A percentile compares a stretch with the other conserved stretches of the same genome.
Evolutionary conservation across 1,284 basidiomycete genomes (phyloP).

Genomic region (Cryptococcus sp.): DNA sequence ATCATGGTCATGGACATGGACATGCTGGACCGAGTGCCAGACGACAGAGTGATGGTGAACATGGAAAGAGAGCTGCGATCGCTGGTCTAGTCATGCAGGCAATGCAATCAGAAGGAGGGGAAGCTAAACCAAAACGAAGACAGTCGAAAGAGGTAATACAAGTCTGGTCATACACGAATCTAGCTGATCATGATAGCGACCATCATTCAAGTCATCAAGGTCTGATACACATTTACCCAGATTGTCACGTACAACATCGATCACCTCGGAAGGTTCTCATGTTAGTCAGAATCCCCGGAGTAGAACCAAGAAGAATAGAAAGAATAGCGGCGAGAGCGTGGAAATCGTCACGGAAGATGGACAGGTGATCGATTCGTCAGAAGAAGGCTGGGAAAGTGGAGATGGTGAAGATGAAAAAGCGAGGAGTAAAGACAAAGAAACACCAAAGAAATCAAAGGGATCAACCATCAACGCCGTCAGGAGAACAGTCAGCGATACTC

Average conservation of each 20-base stretch:
- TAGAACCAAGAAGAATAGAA: constrained; percentile 9
- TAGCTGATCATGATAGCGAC: constrained; percentile 17
- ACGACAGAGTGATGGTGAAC: constrained; percentile 26
- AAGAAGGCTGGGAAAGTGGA: constrained; percentile 26
- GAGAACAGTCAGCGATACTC: constrained; percentile 24
- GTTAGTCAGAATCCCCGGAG: constrained; percentile 6
- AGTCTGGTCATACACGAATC: background rate
- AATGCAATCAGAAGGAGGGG: constrained; percentile 15
- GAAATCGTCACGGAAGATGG: constrained; percentile 15
- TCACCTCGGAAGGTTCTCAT: constrained; percentile 15
- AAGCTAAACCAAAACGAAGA: constrained; percentile 18
- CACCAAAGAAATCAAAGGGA: background rate
- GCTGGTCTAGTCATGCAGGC: constrained; percentile 40
- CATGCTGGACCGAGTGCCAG: constrained; percentile 12
- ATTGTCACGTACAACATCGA: constrained; percentile 26
- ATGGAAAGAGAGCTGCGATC: constrained; percentile 30
- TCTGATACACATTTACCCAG: constrained; percentile 32
- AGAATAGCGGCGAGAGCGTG: constrained; percentile 15
- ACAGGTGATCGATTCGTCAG: background rate
- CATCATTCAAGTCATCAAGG: constrained; percentile 18
- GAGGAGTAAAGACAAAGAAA: constrained; percentile 4
- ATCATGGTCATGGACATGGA: constrained; percentile 5
- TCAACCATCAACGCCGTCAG: constrained; percentile 10
- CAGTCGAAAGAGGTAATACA: constrained; percentile 18
- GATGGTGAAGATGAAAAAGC: constrained; percentile 13